Evolutionary conservation across 495 filamentous ascomycete species (phyloP), one percentile per base, ranked within the genome.

Genomic region (Penicillium atrosanguineum): DNA sequence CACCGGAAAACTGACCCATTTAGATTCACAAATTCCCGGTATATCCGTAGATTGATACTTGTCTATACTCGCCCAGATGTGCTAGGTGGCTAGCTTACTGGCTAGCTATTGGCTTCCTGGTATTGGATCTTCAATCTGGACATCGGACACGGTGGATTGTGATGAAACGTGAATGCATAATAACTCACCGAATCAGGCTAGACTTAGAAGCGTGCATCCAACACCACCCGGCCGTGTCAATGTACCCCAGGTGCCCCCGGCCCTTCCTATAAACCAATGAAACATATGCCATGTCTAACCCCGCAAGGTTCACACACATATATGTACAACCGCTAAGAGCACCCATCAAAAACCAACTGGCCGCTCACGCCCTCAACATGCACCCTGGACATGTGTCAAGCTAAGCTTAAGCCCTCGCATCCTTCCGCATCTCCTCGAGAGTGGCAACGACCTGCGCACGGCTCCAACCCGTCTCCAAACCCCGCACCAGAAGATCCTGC

Each of bases 401-500:
- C 36, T 45, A 18, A 44, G 3, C 1, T 64, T 38, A 65, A 40
- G 54, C 71, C 62, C 37, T 44, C 20, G 69, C 69, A 52, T 76
- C 70, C 19, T 55, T 25, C 49, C 61, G 61, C 63, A 80, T 65
- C 57, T 50, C 40, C 62, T 55, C 53, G 53, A 82, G 52, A 53
- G 63, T 69, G 14, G 50, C 59, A 44, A 80, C 48, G 14, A 79
- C 60, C 41, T 64, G 37, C 39, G 61, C 62, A 23, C 45, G 58
- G 28, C 38, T 44, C 77, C 73, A 77, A 0, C 69, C 69, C 47
- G 59, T 65, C 54, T 54, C 49, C 64, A 82, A 60, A 1, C 68
- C 79, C 50, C 71, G 60, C 23, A 68, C 20, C 39, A 82, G n/a
- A 15, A 81, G 23, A 50, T 79, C 70, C 66, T 79, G 75, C 65